phyloP scores from a whole-genome alignment of 495 filamentous ascomycete genomes.

The Hypoxylon crocopeplum region DNA sequence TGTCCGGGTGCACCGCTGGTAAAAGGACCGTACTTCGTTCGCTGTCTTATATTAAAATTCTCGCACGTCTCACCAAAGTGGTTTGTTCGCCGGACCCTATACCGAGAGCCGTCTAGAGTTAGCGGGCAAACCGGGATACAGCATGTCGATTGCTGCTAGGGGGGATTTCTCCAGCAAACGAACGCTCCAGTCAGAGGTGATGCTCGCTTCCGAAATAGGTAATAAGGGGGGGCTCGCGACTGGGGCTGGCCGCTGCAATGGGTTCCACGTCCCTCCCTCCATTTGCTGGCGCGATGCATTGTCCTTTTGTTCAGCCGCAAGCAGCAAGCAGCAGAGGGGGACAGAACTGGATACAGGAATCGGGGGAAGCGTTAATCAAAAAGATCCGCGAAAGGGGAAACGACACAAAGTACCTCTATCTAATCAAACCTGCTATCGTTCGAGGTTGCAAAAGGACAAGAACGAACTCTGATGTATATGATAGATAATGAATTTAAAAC shows the following conservation, averaged over 20 bases:
- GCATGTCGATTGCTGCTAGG: too few species aligned
- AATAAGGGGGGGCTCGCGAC: slow-evolving; percentile 18
- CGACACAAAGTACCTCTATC: not conserved
- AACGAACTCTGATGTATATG: not conserved
- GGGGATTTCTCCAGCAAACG: slow-evolving; percentile 7
- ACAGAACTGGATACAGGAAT: not conserved
- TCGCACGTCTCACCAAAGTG: not conserved
- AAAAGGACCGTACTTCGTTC: slow-evolving; percentile 24
- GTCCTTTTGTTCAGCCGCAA: slow-evolving; percentile 34
- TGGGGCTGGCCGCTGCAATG: not conserved
- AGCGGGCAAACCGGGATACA: slow-evolving; percentile 8
- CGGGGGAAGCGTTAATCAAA: not conserved
- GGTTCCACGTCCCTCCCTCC: not conserved
- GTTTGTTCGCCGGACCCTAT: not conserved
- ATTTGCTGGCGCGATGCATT: slow-evolving; percentile 26
- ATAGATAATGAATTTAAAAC: slow-evolving; percentile 13
- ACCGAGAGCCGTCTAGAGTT: slow-evolving; percentile 13
- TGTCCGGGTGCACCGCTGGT: too few species aligned
- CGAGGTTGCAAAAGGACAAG: slow-evolving; percentile 21
- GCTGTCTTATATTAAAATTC: slow-evolving; percentile 5
- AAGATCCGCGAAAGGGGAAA: not conserved
- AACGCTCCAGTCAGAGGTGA: slow-evolving; percentile 17
- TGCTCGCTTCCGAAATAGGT: slow-evolving; percentile 18
- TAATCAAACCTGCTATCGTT: not conserved
- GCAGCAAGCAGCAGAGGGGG: not conserved